Evolutionary conservation across 2,329 filamentous ascomycete genomes (phyloP).

Genomic region (Polychaeton citri): DNA sequence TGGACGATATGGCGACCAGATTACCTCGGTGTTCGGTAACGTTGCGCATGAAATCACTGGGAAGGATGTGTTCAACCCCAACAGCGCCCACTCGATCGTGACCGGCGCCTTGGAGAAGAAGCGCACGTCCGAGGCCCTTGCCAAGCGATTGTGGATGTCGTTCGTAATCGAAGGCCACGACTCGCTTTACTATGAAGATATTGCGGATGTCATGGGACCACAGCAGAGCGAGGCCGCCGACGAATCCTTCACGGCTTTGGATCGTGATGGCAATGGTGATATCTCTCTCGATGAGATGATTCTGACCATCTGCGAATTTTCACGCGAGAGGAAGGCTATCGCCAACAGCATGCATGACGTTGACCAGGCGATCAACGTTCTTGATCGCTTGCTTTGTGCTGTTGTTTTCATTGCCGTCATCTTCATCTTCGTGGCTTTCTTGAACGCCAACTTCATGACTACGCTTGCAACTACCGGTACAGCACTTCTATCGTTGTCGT

Average conservation of each 20-base stretch:
- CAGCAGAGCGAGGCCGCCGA: conserved; percentile 65
- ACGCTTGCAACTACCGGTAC: conserved; percentile 85
- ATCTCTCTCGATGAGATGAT: conserved; percentile 94
- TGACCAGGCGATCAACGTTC: conserved; percentile 79
- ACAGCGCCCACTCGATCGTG: conserved; percentile 78
- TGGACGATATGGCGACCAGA: conserved; percentile 77
- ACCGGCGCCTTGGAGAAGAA: conserved; percentile 78
- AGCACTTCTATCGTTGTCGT: conserved; percentile 85
- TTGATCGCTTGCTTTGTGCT: conserved; percentile 73
- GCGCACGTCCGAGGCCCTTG: conserved; percentile 75
- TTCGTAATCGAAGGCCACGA: conserved; percentile 87
- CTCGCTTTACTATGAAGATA: conserved; percentile 63
- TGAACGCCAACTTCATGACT: conserved; percentile 72
- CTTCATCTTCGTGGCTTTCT: conserved; percentile 55
- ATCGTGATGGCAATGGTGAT: conserved; percentile 82
- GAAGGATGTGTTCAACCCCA: conserved; percentile 88
- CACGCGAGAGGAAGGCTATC: conserved; percentile 77
- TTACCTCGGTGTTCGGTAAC: conserved; percentile 85
- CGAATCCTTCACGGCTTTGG: conserved; percentile 68
- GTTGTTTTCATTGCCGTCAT: conserved; percentile 69
- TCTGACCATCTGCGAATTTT: conserved; percentile 69
- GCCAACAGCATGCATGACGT: conserved; percentile 94
- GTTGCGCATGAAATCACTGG: conserved; percentile 90
- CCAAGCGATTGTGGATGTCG: conserved; percentile 94
- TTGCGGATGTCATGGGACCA: conserved; percentile 73